phyloP scores from a whole-genome alignment of 2,329 filamentous ascomycete genomes.

The Diaporthe humulicola region DNA sequence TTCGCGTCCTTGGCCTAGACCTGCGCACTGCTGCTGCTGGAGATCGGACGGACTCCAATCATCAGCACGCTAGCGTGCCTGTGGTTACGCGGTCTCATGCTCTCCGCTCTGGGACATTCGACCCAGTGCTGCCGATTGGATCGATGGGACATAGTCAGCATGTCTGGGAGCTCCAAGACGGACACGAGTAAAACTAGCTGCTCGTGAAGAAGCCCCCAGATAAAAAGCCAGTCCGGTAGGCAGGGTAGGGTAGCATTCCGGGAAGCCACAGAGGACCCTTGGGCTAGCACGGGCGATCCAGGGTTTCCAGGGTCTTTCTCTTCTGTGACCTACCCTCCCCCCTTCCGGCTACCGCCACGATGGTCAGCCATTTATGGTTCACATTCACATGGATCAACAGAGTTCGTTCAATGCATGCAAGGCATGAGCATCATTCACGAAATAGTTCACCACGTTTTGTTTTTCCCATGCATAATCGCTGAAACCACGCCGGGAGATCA shows the following conservation, averaged over 20 bases:
- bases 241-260: slow-evolving; percentile 1
- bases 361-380: background rate
- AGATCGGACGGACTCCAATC: slow-evolving; percentile 13
- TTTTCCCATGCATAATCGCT: background rate
- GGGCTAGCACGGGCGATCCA: background rate
- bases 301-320: background rate
- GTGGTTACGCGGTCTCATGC: slow-evolving; percentile 35
- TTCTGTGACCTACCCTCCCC: background rate
- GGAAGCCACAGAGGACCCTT: background rate
- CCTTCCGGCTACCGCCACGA: background rate
- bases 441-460: background rate
- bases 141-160: background rate
- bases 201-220: background rate
- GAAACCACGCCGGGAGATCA: background rate
- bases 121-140: slow-evolving; percentile 7
- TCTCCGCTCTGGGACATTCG: slow-evolving; percentile 33
- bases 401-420: slow-evolving; percentile 9
- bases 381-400: background rate
- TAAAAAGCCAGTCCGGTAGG: background rate
- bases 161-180: background rate
- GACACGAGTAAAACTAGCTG: background rate
- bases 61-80: background rate
- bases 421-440: background rate
- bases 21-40: slow-evolving; percentile 2
- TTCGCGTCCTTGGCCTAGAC: background rate